A percentile compares a stretch with the other conserved stretches of the same genome.
Conservation (phyloP, 73 alveolate species). For the Stentor coeruleus region DNA sequence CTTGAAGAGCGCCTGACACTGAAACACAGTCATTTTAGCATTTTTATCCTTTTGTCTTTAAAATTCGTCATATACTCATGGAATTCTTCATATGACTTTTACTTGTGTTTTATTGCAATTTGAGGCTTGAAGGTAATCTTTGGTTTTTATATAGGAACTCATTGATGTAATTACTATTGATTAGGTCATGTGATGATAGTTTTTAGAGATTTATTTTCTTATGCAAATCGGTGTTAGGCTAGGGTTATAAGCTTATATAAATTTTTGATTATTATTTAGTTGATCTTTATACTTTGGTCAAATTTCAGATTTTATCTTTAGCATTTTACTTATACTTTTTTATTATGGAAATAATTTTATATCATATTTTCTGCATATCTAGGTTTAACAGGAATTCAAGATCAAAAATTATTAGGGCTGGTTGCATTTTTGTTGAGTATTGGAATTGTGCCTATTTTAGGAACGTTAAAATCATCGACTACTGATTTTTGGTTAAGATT, state of each 20-base stretch:
- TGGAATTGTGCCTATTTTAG: neutral
- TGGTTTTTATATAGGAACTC: neutral
- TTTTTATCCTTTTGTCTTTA: neutral
- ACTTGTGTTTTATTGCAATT: neutral
- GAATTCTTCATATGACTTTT: neutral
- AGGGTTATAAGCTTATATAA: no score
- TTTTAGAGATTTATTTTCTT: neutral
- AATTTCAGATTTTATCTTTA: no score
- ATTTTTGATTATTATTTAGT: no score
- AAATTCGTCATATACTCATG: neutral
- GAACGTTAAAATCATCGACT: neutral
- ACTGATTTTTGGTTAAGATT: no score
- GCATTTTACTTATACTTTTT: no score
- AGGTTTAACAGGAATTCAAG: slow-evolving; percentile 7
- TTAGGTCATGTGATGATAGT: neutral
- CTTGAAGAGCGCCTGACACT: neutral
- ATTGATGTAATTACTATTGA: neutral
- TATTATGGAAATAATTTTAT: no score
- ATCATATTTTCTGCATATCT: neutral
- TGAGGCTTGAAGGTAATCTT: neutral
- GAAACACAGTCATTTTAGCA: neutral
- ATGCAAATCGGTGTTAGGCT: no score
- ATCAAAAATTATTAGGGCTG: neutral
- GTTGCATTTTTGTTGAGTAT: slow-evolving; percentile 6
- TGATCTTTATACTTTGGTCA: no score